Evolutionary conservation across 2,329 filamentous ascomycete genomes (phyloP).

Genomic region (Pleurostoma richardsiae): DNA sequence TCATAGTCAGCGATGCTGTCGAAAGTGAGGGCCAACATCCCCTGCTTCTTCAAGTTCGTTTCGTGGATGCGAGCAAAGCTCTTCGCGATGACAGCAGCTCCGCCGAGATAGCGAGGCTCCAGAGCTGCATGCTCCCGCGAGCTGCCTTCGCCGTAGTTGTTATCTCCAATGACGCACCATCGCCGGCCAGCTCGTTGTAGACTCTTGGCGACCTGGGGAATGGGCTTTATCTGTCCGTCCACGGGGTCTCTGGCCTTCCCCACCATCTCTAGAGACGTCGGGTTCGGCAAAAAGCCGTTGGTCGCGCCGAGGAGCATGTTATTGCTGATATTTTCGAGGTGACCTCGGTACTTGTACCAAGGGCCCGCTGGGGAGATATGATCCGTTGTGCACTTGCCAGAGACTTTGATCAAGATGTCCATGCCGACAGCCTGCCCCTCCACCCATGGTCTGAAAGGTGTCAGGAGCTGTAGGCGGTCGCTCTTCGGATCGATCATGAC

Average conservation of each 20-base stretch:
- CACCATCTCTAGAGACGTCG: constrained; percentile 12
- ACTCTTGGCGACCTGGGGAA: constrained; percentile 20
- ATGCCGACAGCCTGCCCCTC: constrained; percentile 14
- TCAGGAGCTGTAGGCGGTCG: constrained; percentile 21
- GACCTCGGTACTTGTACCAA: constrained; percentile 31
- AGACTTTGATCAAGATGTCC: constrained; percentile 24
- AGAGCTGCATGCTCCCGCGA: constrained; percentile 84
- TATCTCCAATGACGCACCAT: constrained; percentile 27
- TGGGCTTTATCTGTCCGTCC: constrained; percentile 9
- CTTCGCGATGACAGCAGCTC: constrained; percentile 73
- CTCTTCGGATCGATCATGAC: constrained; percentile 19
- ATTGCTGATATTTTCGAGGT: constrained; percentile 30
- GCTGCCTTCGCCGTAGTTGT: constrained; percentile 70
- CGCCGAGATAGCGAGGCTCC: constrained; percentile 77
- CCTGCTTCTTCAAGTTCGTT: constrained; percentile 89
- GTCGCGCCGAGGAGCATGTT: constrained; percentile 26
- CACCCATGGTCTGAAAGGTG: constrained; percentile 20
- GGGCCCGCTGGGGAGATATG: constrained; percentile 31
- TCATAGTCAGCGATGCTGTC: constrained; percentile 20
- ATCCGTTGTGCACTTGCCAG: constrained; percentile 31
- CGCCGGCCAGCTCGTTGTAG: constrained; percentile 12
- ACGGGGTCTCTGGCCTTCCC: constrained; percentile 19
- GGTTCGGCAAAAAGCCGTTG: constrained; percentile 21
- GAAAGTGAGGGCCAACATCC: constrained; percentile 33
- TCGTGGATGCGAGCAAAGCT: constrained; percentile 87